Evolutionary conservation across 768 basidiomycete species (phyloP).

Genomic region (Tephrocybe rancida): DNA sequence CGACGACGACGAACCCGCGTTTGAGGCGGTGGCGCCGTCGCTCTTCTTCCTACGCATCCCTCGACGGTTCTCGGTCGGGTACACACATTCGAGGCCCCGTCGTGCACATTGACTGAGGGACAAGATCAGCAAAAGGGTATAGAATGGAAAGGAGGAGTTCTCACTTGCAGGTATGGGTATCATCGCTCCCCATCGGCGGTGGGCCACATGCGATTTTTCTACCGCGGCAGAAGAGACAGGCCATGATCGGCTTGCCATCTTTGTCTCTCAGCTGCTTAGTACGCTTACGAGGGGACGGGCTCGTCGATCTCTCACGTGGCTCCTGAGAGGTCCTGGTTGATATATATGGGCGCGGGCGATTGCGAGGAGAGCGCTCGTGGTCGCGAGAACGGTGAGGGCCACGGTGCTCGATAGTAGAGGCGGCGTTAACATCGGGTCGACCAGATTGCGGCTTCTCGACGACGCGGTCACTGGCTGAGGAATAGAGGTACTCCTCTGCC

Average conservation of each 20-base stretch:
- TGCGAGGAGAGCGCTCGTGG: neutral
- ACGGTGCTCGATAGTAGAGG: too few species aligned
- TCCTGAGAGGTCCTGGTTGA: neutral
- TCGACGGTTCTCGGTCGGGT: too few species aligned
- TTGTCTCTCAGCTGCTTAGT: conserved; percentile 1
- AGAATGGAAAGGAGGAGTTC: conserved; percentile 20
- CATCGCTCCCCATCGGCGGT: conserved; percentile 35
- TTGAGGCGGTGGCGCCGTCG: too few species aligned
- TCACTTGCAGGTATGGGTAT: conserved; percentile 53
- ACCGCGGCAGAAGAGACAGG: conserved; percentile 51
- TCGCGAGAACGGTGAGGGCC: neutral
- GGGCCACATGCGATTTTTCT: conserved; percentile 57
- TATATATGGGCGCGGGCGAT: neutral
- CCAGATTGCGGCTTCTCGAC: neutral
- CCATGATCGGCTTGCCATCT: conserved; percentile 41
- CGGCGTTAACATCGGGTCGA: neutral
- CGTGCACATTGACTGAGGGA: too few species aligned
- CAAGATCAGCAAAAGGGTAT: neutral
- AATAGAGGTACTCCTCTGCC: neutral
- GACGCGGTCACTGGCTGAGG: neutral
- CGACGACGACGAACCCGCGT: too few species aligned
- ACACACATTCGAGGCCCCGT: too few species aligned
- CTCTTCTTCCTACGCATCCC: too few species aligned
- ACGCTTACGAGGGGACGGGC: neutral
- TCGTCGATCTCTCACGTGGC: neutral